Evolutionary conservation across 495 filamentous ascomycete genomes (phyloP), one percentile per base, ranked within the genome.

Genomic region (Penicillium lividum): DNA sequence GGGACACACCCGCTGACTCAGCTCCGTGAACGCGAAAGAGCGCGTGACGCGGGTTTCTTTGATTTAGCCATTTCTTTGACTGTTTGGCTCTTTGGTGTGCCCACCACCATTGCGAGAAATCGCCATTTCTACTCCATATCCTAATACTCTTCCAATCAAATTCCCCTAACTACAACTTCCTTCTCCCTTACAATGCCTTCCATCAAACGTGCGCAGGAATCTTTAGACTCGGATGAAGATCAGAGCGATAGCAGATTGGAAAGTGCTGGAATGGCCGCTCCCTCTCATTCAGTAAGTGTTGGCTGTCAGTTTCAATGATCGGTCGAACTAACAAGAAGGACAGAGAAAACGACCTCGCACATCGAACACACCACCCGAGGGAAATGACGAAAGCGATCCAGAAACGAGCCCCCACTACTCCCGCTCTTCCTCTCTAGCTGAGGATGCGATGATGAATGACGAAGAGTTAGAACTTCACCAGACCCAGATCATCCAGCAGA

Each of bases 401-500:
- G 51, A 55, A 3, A 36, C 63, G 52, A 67, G 69, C 25, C 46
- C 60, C 36, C 51, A 18, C 51, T 52, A 34, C 52, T 68, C 64
- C 36, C 51, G 25, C 52, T 52, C 38, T 51, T 68, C 64, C 48
- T 52, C 73, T 63, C 27, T 78, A 64, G 33, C 75, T 66, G 54
- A 78, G 11, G 62, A 66, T 69, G 68, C 60, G 76, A 78, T 51
- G 28, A 56, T 67, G 16, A 69, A 77, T 33, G 77, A 80, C 50
- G 73, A 76, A 16, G 83, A 84, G 15, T 60, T 80, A 42, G 86
- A 91, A 56, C 73, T 86, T n/a, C 76, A 78, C 22, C 87, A 87
- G 8, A 90, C 88, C n/a, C 89, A 93, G 62, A 75, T 83, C 6
- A 79, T 93, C 5, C 77, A 80, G n/a, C 70, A 78, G 36, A 85